Percentiles rank a stretch among this genome's conserved stretches.
Evolutionary conservation across 768 basidiomycete species (phyloP).

Genomic region (Naganishia randhawae): DNA sequence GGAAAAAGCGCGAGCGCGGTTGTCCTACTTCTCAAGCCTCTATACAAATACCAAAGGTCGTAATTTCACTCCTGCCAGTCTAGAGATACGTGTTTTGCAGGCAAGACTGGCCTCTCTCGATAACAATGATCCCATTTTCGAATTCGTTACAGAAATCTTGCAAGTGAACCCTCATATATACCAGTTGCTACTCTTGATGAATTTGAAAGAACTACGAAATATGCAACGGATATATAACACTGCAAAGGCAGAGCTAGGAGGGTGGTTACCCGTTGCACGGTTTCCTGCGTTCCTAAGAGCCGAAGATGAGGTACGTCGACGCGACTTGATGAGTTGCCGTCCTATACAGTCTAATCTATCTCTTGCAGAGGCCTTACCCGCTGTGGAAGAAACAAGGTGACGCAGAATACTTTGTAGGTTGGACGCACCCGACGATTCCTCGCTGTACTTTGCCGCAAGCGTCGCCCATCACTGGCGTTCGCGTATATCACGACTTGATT

Average conservation of each 20-base stretch:
- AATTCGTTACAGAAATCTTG: background rate
- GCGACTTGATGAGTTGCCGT: background rate
- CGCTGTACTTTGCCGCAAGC: background rate
- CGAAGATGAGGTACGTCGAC: background rate
- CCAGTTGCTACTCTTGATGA: background rate
- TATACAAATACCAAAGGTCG: background rate
- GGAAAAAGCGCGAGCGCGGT: background rate
- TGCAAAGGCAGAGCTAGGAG: background rate
- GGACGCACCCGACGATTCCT: background rate
- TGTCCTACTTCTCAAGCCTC: background rate
- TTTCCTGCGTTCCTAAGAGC: background rate
- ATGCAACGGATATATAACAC: background rate
- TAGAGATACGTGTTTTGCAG: background rate
- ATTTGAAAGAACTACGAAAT: background rate
- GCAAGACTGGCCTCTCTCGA: background rate
- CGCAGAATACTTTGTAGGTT: background rate
- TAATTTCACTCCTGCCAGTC: background rate
- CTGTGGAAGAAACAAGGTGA: background rate
- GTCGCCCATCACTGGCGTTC: background rate
- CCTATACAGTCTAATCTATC: too few relatives aligned
- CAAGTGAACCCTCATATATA: background rate
- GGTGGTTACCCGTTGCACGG: background rate
- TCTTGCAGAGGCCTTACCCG: background rate
- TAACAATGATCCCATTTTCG: background rate
- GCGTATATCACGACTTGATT: conserved; percentile 1